phyloP scores from a whole-genome alignment of 2,329 filamentous ascomycete genomes.

The Tympanopsis confertula region DNA sequence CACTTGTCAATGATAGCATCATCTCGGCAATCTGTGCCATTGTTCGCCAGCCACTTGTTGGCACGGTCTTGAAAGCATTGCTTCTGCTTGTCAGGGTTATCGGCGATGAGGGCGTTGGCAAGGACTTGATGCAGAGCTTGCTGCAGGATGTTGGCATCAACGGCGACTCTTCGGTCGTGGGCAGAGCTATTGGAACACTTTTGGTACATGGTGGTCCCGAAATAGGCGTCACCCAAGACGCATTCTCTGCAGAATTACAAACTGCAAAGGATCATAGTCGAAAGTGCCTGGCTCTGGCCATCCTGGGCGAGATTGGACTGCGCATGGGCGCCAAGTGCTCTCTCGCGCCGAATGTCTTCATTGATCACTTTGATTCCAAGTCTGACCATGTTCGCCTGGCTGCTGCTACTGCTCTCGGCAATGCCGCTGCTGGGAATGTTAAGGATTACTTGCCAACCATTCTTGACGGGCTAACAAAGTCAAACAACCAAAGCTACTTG shows the following conservation, averaged over 20 bases:
- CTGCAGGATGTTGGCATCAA: slow-evolving; percentile 53
- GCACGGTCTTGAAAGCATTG: slow-evolving; percentile 54
- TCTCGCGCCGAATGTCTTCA: slow-evolving; percentile 51
- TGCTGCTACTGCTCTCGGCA: slow-evolving; percentile 58
- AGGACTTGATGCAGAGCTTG: slow-evolving; percentile 51
- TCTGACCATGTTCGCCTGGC: slow-evolving; percentile 56
- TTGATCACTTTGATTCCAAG: slow-evolving; percentile 46
- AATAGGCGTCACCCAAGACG: slow-evolving; percentile 49
- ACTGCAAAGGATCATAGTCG: slow-evolving; percentile 40
- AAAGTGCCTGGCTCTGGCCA: slow-evolving; percentile 57
- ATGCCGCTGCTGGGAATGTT: slow-evolving; percentile 58
- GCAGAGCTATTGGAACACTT: slow-evolving; percentile 62
- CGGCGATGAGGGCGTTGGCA: slow-evolving; percentile 47
- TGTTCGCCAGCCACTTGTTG: slow-evolving; percentile 45
- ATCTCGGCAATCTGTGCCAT: slow-evolving; percentile 48
- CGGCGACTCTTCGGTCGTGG: slow-evolving; percentile 58
- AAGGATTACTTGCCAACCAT: slow-evolving; percentile 55
- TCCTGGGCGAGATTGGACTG: slow-evolving; percentile 60
- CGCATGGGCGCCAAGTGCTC: slow-evolving; percentile 47
- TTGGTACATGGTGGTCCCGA: slow-evolving; percentile 53
- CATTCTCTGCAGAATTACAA: slow-evolving; percentile 49
- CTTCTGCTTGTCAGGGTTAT: slow-evolving; percentile 54
- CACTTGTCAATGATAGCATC: slow-evolving; percentile 47
- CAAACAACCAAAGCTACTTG: slow-evolving; percentile 48
- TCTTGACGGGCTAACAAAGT: slow-evolving; percentile 42